A percentile compares a stretch with the other conserved stretches of the same genome.
Conservation (phyloP, 148 eudicot genomes). For the Rhododendron molle region DNA sequence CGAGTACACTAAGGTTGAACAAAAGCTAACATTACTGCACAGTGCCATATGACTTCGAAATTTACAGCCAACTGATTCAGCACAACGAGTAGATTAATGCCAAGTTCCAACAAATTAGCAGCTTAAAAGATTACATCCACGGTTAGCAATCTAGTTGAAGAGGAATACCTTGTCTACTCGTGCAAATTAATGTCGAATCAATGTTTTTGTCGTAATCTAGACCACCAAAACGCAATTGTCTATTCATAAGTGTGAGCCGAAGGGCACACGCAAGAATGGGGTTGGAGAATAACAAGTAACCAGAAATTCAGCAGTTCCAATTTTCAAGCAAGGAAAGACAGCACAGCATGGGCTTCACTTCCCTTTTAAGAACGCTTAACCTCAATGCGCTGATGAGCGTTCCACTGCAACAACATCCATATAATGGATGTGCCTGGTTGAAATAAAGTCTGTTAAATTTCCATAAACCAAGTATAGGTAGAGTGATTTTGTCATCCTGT, state of each 20-base stretch:
- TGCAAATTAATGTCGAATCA: neutral
- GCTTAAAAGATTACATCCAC: neutral
- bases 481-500: neutral
- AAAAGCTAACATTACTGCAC: neutral
- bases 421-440: slow-evolving; percentile 71
- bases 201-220: neutral
- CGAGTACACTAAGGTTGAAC: neutral
- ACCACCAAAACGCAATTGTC: neutral
- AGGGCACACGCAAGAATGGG: neutral
- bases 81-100: neutral
- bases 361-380: slow-evolving; percentile 13
- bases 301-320: neutral
- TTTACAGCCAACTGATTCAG: neutral
- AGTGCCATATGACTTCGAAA: neutral
- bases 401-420: slow-evolving; percentile 94
- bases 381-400: slow-evolving; percentile 37
- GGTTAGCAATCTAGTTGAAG: neutral
- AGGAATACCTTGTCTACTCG: neutral
- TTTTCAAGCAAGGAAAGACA: neutral
- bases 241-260: neutral
- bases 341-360: neutral
- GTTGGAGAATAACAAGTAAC: neutral
- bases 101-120: neutral
- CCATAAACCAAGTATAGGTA: neutral
- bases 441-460: slow-evolving; percentile 5